Base-by-base conservation (phyloP, 371 early-diverging fungal genomes). In the Capillidium heterosporum region DNA sequence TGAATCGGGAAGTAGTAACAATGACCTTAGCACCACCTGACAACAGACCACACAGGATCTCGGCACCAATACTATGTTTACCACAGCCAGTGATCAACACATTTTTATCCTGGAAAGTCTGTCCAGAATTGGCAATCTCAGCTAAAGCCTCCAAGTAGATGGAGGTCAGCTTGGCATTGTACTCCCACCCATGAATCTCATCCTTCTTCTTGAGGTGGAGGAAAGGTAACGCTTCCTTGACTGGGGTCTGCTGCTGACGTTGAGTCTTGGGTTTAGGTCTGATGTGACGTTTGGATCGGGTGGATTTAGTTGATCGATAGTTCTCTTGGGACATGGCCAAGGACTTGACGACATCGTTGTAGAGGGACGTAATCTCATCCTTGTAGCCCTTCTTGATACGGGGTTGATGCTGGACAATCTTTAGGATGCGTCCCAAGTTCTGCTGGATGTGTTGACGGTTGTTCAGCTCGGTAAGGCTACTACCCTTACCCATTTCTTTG, bases 11-110 rank as follows among this genome's bases (percentile, higher is more conserved):
- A 41, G 95, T 94, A 13, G 96, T 95, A 3, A 90, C 91, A 55
- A 94, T 70, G 8, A 94, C 89, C 65, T 80, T 74, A 57, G 92
- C 90, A 51, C 96, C 95, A 66, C 94, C 95, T 23, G 83, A 72
- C 48, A 95, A 68, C 56, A 92, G 75, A 31, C 86, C 85, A 74
- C 85, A 81, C 60, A 95, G 72, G 32, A 93, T 68, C 61, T 87
- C 83, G 23, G 87, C 29, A 60, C 90, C 95, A 65, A 95, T 95
- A 1, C 94, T 93, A 59, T 81, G 91, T 61, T 75, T 79, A 63
- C 94, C 89, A 63, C 89, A 87, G 60, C 95, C 95, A 39, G 92
- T 95, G 57, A 93, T 73, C 35, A 95, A 78, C 39, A 82, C 91
- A 59, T 77, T 80, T 67, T 78, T 81, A 61, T 81, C 73, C 61